Base-by-base conservation (phyloP, 2,329 filamentous ascomycete species). In the Alternaria sp. region DNA sequence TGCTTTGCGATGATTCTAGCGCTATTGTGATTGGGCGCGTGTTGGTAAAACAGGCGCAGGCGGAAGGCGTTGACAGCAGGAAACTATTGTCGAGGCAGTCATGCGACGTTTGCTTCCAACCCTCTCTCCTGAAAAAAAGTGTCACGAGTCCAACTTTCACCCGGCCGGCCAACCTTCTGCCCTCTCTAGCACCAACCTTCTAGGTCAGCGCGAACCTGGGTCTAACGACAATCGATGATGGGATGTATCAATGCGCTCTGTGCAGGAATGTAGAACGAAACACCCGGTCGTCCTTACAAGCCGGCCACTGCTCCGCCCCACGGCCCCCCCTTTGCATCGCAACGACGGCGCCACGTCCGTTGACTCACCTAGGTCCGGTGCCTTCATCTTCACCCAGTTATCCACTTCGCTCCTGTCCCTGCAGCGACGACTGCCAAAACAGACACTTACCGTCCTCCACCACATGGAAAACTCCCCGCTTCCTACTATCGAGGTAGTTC, bases 81-180 rank as follows among this genome's bases (percentile, higher is more conserved):
- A 54, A 58, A 48, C 44, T 45, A 49, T 39, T 39, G 51, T 54
- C 56, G 31, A 54, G 42, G 37, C 14, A 54, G 56, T 58, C 51
- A 54, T 58, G 51, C 33, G 56, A 58, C 51, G 31, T 45, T 24
- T 46, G 23, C 36, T 17, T 28, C 50, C 34, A 28, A 24, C 44
- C 33, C 26, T n/a, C 31, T 40, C 31, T 17, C 17, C 17, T 17
- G 17, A 17, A 17, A 17, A 36, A 17, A 45, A 44, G 33, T 39
- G 40, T 42, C 50, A 57, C 55, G 41, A 57, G 51, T 41, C 34
- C 42, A 46, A 17, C 17, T 36, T 23, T 37, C 40, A 54, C 33
- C 50, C 42, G 33, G 28, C 21, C 46, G 29, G 49, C 28, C 37
- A 13, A 13, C 24, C 28, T 46, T 26, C 24, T 44, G 26, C 40